Base-by-base conservation (phyloP, 495 filamentous ascomycete species). In the Aspergillus olivimuriae region DNA sequence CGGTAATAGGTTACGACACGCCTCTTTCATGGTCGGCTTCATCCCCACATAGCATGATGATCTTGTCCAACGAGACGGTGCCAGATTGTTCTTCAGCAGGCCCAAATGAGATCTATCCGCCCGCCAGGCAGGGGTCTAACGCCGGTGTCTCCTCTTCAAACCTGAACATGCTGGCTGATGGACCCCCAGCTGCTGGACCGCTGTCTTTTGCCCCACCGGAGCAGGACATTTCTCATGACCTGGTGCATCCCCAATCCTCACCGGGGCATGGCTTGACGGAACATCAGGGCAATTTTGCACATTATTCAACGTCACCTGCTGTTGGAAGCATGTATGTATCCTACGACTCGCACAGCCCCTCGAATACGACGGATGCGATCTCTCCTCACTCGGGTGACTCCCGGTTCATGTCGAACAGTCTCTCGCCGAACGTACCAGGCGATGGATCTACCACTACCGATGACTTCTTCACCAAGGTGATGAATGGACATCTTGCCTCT, bases 11-110 rank as follows among this genome's bases (percentile, higher is more conserved):
- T n/a, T 53, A 61, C 11, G 15, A 53, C 3, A 52, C 47, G 34
- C 30, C 48, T 18, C 14, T 57, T 10, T 44, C 53, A 7, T 69
- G 61, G 61, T 37, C 46, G 20, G 57, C 56, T 18, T 43, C 59
- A 19, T 48, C 62, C 16, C 28, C 58, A 6, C 24, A 28, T 5
- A 28, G 6, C 11, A 28, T 11, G 6, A 28, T 28, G 24, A 5
- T 11, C 5, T 11, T 28, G 11, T 11, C 24, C 6, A 6, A 11
- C 24, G 5, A 5, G 11, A 28, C 24, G 5, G 24, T 28, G 11
- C 30, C 11, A 34, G 16, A 32, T 36, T 1, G 20, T 30, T 0
- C 31, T 30, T 11, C 40, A 58, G 16, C 31, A 46, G 11, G 34
- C 48, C 15, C 26, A 41, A 32, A 26, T 39, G 11, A 28, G 20